These are phyloP conservation scores for Coemansia sp. DNA, from an alignment of 192 early-diverging fungal genomes.

Conservation along the genomic window DNA sequence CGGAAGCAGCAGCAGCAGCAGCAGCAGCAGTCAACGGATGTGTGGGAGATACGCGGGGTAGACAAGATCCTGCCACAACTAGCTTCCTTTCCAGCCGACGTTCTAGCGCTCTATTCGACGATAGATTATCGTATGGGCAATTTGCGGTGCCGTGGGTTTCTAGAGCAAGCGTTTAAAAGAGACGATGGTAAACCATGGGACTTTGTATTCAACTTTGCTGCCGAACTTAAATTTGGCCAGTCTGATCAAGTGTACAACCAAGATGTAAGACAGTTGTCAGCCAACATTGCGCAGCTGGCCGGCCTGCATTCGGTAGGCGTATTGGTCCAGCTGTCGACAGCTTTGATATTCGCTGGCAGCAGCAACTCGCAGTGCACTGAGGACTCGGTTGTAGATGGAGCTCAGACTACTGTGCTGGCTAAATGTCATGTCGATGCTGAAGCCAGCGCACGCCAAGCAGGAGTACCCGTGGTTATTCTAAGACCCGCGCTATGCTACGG, in stretches of 20 bases:
- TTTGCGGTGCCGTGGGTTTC: constrained; percentile 31
- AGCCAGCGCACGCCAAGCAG: constrained; percentile 8
- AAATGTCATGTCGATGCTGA: constrained; percentile 35
- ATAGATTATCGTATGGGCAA: constrained; percentile 55
- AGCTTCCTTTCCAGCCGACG: constrained; percentile 28
- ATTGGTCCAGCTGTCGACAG: constrained; percentile 87
- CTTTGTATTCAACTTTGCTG: constrained; percentile 94
- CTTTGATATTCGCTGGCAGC: constrained; percentile 70
- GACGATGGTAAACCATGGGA: constrained; percentile 76
- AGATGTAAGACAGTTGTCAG: constrained; percentile 61
- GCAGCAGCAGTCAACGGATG: neutral
- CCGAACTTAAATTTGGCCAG: constrained; percentile 92
- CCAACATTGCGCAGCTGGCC: constrained; percentile 82
- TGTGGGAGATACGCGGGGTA: constrained; percentile 43
- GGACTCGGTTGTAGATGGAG: constrained; percentile 17
- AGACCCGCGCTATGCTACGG: constrained; percentile 91
- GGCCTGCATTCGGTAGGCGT: constrained; percentile 69
- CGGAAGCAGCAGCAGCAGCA: constrained; percentile 20
- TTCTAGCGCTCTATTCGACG: constrained; percentile 24
- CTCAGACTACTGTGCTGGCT: constrained; percentile 21
- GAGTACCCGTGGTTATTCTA: constrained; percentile 78
- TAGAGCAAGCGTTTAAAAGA: constrained; percentile 71
- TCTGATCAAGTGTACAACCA: constrained; percentile 65
- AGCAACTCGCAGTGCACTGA: constrained; percentile 15
- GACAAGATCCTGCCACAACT: constrained; percentile 47